Evolutionary conservation across 805 yeast species (phyloP).

Genomic region (Sugiyamaella smithiae): DNA sequence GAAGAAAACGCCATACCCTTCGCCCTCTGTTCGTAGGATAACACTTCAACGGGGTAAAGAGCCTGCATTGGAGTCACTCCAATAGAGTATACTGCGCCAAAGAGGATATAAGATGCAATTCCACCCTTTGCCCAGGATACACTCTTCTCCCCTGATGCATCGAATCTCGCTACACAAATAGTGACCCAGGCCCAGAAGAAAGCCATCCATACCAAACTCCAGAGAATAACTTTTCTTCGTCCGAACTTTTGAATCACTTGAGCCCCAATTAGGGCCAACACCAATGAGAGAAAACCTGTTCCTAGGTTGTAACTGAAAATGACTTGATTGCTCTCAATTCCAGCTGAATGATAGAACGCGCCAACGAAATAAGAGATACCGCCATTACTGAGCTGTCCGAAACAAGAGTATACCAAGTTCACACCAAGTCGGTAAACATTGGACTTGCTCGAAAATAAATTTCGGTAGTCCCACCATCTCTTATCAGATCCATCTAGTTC

Average conservation of each 20-base stretch:
- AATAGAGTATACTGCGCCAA: constrained; percentile 22
- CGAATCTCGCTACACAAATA: constrained; percentile 28
- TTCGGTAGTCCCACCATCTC: constrained; percentile 25
- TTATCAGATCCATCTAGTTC: constrained; percentile 22
- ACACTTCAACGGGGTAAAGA: constrained; percentile 34
- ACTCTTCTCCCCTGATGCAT: constrained; percentile 24
- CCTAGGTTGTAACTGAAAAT: constrained; percentile 26
- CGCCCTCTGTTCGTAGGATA: constrained; percentile 34
- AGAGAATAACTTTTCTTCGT: constrained; percentile 30
- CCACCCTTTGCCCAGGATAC: constrained; percentile 26
- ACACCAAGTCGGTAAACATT: constrained; percentile 22
- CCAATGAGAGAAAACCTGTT: constrained; percentile 5
- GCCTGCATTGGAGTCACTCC: constrained; percentile 40
- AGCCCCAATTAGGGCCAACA: constrained; percentile 25
- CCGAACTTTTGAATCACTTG: constrained; percentile 30
- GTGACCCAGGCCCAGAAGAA: constrained; percentile 37
- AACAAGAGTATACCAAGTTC: constrained; percentile 14
- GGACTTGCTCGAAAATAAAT: constrained; percentile 19
- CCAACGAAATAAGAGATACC: constrained; percentile 21
- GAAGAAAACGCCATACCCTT: constrained; percentile 31
- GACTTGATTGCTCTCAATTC: constrained; percentile 18
- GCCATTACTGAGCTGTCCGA: constrained; percentile 21
- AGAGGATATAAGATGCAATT: constrained; percentile 20
- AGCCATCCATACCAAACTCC: constrained; percentile 24
- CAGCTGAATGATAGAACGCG: constrained; percentile 20